Evolutionary conservation across 1,284 basidiomycete species (phyloP), one percentile per base, ranked within the genome.

Genomic region (Moesziomyces sp.): DNA sequence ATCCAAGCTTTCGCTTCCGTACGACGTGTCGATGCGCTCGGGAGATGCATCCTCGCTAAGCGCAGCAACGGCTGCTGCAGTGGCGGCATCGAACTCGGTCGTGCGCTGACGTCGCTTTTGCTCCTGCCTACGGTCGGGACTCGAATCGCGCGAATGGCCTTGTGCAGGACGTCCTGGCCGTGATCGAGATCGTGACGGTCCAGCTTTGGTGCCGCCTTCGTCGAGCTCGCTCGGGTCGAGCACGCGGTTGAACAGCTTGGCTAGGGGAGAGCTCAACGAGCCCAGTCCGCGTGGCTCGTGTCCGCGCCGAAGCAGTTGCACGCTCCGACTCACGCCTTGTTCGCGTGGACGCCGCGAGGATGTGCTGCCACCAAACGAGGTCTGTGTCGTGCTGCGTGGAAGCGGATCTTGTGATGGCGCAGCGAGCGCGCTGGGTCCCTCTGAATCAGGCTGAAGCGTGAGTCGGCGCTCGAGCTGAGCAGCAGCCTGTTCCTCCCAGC

Each of bases 251-350:
- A 70, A 74, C 14, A 74, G 52, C 18, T 62, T 74, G 47, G 71
- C 71, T 0, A 74, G 52, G 0, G 71, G 71, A 14, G 71, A 74
- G 42, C 42, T 63, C 46, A 74, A 59, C 9, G 70, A 74, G 18
- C 70, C 70, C 2, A 74, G 44, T 3, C 65, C 70, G 18, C 70
- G 65, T 8, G 71, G 53, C 47, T 66, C 71, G 19, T 50, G 61
- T 28, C 52, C 57, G 14, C 50, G 49, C n/a, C 50, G 60, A 7
- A 60, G 53, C 35, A 64, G 53, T 19, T 62, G 65, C 4, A 51
- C 44, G 7, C 43, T 52, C 7, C 65, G 47, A n/a, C 34, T 62
- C 28, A 35, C n/a, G 21, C 56, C 40, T 7, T 34, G 38, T 13
- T 65, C 58, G 50, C 58, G 54, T 1, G 52, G 52, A 7, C 54